A percentile compares a stretch with the other conserved stretches of the same genome.
Evolutionary conservation across 1,284 basidiomycete genomes (phyloP).

Genomic region (Caloboletus firmus): DNA sequence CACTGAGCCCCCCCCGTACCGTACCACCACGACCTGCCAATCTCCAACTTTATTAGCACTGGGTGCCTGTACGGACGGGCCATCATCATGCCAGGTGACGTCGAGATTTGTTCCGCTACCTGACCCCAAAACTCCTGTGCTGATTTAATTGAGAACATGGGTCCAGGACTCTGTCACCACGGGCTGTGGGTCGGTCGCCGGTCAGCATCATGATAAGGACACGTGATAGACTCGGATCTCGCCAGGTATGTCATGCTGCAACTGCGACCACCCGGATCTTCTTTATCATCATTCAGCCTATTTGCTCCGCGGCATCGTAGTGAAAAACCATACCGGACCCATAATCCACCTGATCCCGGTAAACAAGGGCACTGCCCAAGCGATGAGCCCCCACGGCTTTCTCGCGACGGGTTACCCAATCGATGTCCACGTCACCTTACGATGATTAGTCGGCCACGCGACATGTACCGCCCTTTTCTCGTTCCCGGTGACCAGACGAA

Average conservation of each 20-base stretch:
- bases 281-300: constrained; percentile 8
- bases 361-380: constrained; percentile 4
- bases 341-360: constrained; percentile 5
- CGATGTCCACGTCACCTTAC: neutral
- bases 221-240: constrained; percentile 24
- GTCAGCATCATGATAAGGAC: constrained; percentile 1
- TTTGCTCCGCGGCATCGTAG: constrained; percentile 20
- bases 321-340: neutral
- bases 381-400: too few relatives aligned
- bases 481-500: constrained; percentile 7
- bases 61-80: neutral
- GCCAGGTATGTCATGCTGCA: constrained; percentile 5
- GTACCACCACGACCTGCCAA: too few relatives aligned
- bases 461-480: neutral
- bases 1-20: too few relatives aligned
- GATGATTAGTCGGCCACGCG: neutral
- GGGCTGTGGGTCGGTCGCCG: too few relatives aligned
- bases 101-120: neutral
- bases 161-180: neutral
- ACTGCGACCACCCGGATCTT: constrained; percentile 22
- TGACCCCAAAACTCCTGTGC: neutral
- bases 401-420: neutral
- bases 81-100: neutral
- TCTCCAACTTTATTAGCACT: neutral
- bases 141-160: too few relatives aligned